A percentile compares a stretch with the other conserved stretches of the same genome.
These are phyloP conservation scores for Cercophora samala DNA, from an alignment of 495 filamentous ascomycete species.

Conservation along the genomic window DNA sequence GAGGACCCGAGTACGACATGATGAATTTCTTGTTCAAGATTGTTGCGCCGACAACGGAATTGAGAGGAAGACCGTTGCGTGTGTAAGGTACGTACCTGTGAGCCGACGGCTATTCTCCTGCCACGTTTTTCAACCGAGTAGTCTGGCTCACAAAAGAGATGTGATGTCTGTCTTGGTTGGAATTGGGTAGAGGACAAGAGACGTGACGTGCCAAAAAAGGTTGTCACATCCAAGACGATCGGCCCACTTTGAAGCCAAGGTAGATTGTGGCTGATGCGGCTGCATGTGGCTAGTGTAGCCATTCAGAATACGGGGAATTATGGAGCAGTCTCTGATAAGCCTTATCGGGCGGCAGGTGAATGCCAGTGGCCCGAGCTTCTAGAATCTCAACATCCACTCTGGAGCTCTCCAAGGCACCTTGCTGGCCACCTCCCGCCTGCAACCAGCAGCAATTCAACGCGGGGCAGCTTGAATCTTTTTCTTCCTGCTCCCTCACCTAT, in stretches of 20 bases:
- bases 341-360: not conserved
- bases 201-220: not conserved
- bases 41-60: conserved; percentile 27
- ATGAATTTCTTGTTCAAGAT: conserved; percentile 64
- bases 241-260: not conserved
- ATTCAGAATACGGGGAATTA: not conserved
- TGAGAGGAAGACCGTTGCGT: conserved; percentile 20
- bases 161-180: not conserved
- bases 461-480: not conserved
- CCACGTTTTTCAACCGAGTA: conserved; percentile 22
- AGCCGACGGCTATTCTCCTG: conserved; percentile 29
- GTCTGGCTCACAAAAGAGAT: conserved; percentile 24
- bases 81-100: conserved; percentile 48
- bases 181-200: not conserved
- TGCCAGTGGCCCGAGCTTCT: not conserved
- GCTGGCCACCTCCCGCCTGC: not conserved
- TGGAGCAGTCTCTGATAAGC: not conserved
- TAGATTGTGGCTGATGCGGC: not conserved
- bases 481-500: not conserved
- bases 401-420: not conserved
- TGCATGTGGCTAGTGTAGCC: not conserved
- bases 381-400: not conserved
- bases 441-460: not conserved
- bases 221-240: not conserved
- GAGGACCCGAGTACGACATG: conserved; percentile 92